Evolutionary conservation across 2,329 filamentous ascomycete genomes (phyloP).

Genomic region (Zalaria sp.): DNA sequence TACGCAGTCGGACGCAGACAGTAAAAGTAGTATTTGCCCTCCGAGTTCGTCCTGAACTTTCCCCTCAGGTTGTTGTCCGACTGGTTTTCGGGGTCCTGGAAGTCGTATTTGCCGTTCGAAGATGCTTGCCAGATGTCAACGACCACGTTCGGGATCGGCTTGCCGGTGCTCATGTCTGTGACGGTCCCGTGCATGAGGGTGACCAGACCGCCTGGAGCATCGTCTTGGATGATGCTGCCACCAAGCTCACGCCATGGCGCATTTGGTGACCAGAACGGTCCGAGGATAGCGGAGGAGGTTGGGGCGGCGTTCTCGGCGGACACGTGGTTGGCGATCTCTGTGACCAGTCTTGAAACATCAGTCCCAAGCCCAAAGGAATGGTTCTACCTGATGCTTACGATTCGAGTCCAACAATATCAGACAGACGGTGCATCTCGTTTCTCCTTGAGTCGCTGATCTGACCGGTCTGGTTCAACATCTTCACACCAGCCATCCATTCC

Average conservation of each 20-base stretch:
- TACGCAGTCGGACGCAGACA: slow-evolving; percentile 32
- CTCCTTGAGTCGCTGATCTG: slow-evolving; percentile 47
- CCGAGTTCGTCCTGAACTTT: slow-evolving; percentile 51
- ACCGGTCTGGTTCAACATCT: slow-evolving; percentile 47
- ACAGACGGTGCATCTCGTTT: slow-evolving; percentile 49
- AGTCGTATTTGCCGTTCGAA: slow-evolving; percentile 54
- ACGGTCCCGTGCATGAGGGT: slow-evolving; percentile 52
- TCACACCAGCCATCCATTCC: slow-evolving; percentile 42
- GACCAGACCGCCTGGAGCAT: slow-evolving; percentile 37
- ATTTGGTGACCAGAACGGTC: slow-evolving; percentile 69
- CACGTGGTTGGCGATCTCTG: slow-evolving; percentile 64
- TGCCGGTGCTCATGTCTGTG: slow-evolving; percentile 42
- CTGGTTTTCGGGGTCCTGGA: slow-evolving; percentile 53
- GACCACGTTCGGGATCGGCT: slow-evolving; percentile 49
- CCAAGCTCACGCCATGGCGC: slow-evolving; percentile 59
- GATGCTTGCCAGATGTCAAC: slow-evolving; percentile 72
- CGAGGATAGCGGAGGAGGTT: slow-evolving; percentile 67
- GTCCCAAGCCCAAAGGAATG: no score
- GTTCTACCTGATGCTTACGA: slow-evolving; percentile 24
- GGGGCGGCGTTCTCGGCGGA: slow-evolving; percentile 36
- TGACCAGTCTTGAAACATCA: slow-evolving; percentile 36
- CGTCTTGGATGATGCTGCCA: slow-evolving; percentile 44
- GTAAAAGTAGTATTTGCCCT: slow-evolving; percentile 45
- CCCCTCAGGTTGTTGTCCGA: slow-evolving; percentile 62
- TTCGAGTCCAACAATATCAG: slow-evolving; percentile 45